Percentiles rank a stretch among this genome's conserved stretches.
phyloP scores from a whole-genome alignment of 1,284 basidiomycete genomes.

The Ceratobasidium sp. region DNA sequence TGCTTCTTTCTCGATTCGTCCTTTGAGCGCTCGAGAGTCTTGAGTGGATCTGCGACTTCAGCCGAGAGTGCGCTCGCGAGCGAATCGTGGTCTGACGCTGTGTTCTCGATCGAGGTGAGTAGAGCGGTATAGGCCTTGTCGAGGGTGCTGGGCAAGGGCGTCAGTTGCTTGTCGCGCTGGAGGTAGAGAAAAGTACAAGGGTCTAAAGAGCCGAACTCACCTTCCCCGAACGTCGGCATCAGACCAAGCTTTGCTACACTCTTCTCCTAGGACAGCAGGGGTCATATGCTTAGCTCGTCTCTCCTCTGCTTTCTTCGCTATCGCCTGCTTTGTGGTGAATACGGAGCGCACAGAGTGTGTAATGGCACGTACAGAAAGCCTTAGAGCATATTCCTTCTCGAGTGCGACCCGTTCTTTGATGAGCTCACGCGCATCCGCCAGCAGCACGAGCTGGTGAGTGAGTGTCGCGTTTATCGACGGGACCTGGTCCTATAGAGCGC shows the following conservation, averaged over 20 bases:
- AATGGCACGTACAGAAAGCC: conserved; percentile 51
- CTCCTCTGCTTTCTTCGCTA: conserved; percentile 71
- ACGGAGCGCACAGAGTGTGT: background rate
- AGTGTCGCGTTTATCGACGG: conserved; percentile 23
- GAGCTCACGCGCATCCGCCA: conserved; percentile 62
- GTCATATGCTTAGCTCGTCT: conserved; percentile 63
- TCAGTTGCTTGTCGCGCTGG: background rate
- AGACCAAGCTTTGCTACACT: conserved; percentile 69
- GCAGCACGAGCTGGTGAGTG: conserved; percentile 11
- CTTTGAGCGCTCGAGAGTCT: conserved; percentile 63
- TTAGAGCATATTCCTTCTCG: conserved; percentile 77
- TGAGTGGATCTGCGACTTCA: conserved; percentile 71
- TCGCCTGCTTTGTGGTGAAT: conserved; percentile 49
- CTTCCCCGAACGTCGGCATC: conserved; percentile 62
- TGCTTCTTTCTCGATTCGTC: conserved; percentile 77
- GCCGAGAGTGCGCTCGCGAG: conserved; percentile 67
- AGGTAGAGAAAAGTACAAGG: background rate
- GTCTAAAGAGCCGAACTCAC: conserved; percentile 51
- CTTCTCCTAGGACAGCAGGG: conserved; percentile 66
- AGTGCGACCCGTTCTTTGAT: conserved; percentile 69
- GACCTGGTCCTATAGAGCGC: conserved; percentile 14
- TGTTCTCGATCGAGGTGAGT: conserved; percentile 63
- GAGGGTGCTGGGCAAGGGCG: conserved; percentile 61
- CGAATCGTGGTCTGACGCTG: conserved; percentile 71
- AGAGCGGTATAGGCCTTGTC: conserved; percentile 70